Evolutionary conservation across 108 stramenopile genomes (phyloP).

Genomic region (Nannochloropsis salina): DNA sequence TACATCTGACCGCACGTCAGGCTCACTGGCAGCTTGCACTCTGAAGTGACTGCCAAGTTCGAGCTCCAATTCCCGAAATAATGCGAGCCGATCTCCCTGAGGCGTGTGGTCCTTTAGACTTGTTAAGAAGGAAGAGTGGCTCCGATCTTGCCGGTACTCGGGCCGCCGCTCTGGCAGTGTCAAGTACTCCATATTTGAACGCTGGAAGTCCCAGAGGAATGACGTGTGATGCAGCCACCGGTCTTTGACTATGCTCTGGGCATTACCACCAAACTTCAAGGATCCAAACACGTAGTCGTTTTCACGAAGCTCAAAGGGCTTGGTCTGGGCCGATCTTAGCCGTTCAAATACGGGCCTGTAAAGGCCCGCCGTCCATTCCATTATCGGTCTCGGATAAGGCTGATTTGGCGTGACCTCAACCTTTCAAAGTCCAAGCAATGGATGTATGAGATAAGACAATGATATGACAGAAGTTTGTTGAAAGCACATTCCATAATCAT

Average conservation of each 20-base stretch:
- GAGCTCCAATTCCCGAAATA: not conserved
- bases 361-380: slow-evolving; percentile 38
- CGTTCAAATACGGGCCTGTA: slow-evolving; percentile 31
- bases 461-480: not conserved
- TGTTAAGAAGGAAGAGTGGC: slow-evolving; percentile 40
- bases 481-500: no score
- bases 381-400: slow-evolving; percentile 38
- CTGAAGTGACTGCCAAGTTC: not conserved
- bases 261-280: slow-evolving; percentile 45
- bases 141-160: slow-evolving; percentile 40
- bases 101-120: slow-evolving; percentile 32
- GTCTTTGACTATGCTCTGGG: slow-evolving; percentile 40
- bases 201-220: slow-evolving; percentile 38
- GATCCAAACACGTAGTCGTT: slow-evolving; percentile 45
- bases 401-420: slow-evolving; percentile 27
- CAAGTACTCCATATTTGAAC: slow-evolving; percentile 32
- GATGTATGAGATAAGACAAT: not conserved
- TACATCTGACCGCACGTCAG: not conserved
- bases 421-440: not conserved
- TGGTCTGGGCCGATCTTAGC: not conserved
- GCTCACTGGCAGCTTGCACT: not conserved
- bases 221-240: slow-evolving; percentile 50
- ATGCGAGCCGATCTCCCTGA: slow-evolving; percentile 14
- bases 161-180: slow-evolving; percentile 36
- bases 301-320: slow-evolving; percentile 27